These are phyloP conservation scores for Septoria linicola DNA, from an alignment of 2,329 filamentous ascomycete species.

Conservation along the genomic window DNA sequence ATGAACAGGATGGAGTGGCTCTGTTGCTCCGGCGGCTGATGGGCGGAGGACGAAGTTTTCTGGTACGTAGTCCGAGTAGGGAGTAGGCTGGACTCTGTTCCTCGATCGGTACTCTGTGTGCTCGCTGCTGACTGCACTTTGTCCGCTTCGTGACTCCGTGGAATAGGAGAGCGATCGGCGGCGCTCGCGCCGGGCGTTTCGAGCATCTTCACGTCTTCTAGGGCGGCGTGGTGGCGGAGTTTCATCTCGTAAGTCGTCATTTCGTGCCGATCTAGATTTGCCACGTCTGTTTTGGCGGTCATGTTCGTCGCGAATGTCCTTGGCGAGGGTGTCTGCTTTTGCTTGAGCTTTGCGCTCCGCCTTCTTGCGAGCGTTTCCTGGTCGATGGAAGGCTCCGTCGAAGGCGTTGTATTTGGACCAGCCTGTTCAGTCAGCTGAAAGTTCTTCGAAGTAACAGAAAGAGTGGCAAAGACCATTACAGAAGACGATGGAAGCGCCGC, in stretches of 20 bases:
- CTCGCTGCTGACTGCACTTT: neutral
- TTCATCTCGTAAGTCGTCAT: neutral
- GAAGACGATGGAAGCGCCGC: neutral
- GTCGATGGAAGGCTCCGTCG: conserved; percentile 26
- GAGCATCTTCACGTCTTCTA: neutral
- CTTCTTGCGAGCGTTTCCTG: conserved; percentile 22
- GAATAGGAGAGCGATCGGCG: conserved; percentile 1
- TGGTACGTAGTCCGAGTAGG: conserved; percentile 16
- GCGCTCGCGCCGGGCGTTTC: neutral
- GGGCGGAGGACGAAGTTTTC: conserved; percentile 16
- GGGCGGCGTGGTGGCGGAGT: neutral
- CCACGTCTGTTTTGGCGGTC: neutral
- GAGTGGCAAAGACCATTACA: neutral
- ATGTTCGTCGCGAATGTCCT: neutral
- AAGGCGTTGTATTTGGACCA: conserved; percentile 30
- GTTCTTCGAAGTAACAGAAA: neutral
- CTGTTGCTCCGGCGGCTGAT: neutral
- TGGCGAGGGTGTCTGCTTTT: conserved; percentile 7
- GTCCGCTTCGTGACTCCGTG: neutral
- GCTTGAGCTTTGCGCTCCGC: conserved; percentile 16
- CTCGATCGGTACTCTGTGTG: neutral
- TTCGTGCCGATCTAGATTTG: neutral
- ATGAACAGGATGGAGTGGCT: conserved; percentile 20
- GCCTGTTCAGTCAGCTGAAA: conserved; percentile 2
- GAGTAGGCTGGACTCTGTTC: conserved; percentile 12